phyloP scores from a whole-genome alignment of 768 basidiomycete species.

The Dacryopinax primogenitus region DNA sequence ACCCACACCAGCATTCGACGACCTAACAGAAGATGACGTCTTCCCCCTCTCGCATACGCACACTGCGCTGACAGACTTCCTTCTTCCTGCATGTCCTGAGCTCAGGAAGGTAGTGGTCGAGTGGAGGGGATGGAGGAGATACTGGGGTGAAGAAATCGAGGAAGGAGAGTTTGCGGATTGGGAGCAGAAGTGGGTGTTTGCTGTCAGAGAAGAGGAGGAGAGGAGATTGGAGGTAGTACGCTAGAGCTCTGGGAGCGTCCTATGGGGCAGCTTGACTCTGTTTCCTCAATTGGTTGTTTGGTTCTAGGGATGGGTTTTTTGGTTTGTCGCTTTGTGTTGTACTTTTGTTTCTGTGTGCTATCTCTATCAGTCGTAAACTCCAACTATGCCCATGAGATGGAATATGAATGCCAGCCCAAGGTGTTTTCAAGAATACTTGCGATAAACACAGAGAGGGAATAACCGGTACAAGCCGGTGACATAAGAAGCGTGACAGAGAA shows the following conservation, averaged over 20 bases:
- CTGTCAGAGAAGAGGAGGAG: neutral
- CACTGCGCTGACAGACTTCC: neutral
- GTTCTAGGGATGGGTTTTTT: neutral
- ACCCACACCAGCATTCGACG: neutral
- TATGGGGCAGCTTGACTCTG: neutral
- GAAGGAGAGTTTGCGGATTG: conserved; percentile 2
- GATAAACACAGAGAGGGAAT: too few relatives aligned
- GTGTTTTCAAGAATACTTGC: too few relatives aligned
- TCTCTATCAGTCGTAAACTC: too few relatives aligned
- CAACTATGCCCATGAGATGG: too few relatives aligned
- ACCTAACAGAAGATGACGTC: neutral
- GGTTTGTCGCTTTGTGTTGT: too few relatives aligned
- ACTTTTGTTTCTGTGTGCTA: too few relatives aligned
- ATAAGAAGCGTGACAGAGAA: too few relatives aligned
- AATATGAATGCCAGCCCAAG: too few relatives aligned
- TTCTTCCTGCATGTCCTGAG: neutral
- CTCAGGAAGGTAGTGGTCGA: neutral
- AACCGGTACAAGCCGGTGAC: too few relatives aligned
- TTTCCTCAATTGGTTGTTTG: neutral
- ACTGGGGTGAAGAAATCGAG: neutral
- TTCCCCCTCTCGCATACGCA: neutral
- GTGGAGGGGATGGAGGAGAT: neutral
- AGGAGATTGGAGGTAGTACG: neutral
- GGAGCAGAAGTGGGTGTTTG: neutral
- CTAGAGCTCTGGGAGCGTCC: neutral